Evolutionary conservation across 2,329 filamentous ascomycete genomes (phyloP).

Genomic region (Stagonosporopsis vannaccii): DNA sequence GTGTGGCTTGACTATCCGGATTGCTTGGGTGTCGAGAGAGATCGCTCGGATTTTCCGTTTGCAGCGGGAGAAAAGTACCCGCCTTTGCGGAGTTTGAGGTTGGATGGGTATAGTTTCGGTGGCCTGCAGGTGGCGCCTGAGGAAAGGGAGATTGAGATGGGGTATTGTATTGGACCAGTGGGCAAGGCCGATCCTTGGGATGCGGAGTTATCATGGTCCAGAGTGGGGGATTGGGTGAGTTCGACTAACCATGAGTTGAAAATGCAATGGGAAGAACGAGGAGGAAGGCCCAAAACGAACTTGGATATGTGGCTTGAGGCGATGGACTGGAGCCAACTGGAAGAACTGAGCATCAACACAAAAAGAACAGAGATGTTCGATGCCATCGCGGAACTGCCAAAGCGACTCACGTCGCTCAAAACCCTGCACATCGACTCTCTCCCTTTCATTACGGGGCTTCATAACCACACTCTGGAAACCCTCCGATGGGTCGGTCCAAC

Average conservation of each 20-base stretch:
- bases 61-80: background rate
- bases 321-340: constrained; percentile 1
- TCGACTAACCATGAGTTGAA: background rate
- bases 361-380: background rate
- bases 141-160: background rate
- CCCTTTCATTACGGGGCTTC: background rate
- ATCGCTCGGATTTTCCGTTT: background rate
- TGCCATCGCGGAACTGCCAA: background rate
- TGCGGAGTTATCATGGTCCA: background rate
- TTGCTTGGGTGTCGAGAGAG: background rate
- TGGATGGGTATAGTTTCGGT: constrained; percentile 2
- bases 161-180: background rate
- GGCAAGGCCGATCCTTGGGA: background rate
- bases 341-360: constrained; percentile 3
- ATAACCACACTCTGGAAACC: background rate
- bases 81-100: background rate
- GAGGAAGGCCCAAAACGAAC: background rate
- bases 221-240: background rate
- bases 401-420: background rate
- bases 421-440: background rate
- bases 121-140: background rate
- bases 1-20: background rate
- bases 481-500: constrained; percentile 2
- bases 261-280: background rate
- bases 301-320: background rate